These are phyloP conservation scores for Dendrocalamus latiflorus DNA, from an alignment of 202 grass and related monocot species.

Conservation along the genomic window DNA sequence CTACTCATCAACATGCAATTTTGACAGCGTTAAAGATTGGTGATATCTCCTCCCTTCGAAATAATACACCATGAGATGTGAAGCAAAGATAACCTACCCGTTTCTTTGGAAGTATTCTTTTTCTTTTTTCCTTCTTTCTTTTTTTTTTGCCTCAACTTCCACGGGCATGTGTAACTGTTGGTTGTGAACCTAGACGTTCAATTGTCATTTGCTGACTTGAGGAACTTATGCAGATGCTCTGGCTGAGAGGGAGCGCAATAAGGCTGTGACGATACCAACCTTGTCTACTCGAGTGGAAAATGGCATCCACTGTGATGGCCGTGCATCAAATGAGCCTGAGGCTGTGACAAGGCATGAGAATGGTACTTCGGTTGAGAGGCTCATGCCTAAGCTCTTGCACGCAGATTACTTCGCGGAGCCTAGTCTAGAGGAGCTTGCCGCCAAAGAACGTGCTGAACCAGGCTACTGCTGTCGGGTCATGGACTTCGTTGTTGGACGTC, in stretches of 20 bases:
- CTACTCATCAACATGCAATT: neutral
- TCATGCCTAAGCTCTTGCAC: conserved; percentile 59
- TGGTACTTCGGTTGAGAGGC: conserved; percentile 47
- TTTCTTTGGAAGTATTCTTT: neutral
- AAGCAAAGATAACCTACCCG: neutral
- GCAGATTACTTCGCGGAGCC: conserved; percentile 44
- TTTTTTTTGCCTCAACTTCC: neutral
- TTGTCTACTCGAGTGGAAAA: conserved; percentile 31
- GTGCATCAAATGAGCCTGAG: conserved; percentile 27
- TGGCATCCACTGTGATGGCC: conserved; percentile 21
- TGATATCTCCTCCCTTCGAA: no score
- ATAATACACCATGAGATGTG: neutral
- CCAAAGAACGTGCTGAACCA: conserved; percentile 73
- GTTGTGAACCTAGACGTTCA: neutral
- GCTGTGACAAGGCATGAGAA: conserved; percentile 46
- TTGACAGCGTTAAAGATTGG: neutral
- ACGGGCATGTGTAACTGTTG: neutral
- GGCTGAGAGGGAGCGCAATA: conserved; percentile 26
- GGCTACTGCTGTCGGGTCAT: conserved; percentile 68
- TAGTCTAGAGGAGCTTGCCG: conserved; percentile 77
- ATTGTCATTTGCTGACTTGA: neutral
- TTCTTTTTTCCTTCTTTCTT: neutral
- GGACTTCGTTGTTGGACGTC: conserved; percentile 72
- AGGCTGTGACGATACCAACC: conserved; percentile 12
- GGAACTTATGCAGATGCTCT: conserved; percentile 26